Evolutionary conservation across 1,139 yeast species (phyloP).

Genomic region (Debaryomyces robertsiae): DNA sequence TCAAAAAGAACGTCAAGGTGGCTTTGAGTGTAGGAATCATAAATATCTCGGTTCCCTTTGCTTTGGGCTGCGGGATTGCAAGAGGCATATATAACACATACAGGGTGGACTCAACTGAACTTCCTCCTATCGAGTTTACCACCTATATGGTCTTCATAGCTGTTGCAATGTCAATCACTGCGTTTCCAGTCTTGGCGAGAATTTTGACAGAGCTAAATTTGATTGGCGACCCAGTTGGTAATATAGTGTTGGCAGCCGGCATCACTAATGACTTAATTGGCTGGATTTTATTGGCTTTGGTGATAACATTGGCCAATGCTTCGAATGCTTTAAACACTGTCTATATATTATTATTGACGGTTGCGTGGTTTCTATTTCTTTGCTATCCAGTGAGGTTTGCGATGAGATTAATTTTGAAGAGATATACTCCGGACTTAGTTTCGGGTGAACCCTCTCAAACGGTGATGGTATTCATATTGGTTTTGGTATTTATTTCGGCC

Average conservation of each 20-base stretch:
- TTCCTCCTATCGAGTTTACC: constrained; percentile 54
- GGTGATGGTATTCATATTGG: constrained; percentile 57
- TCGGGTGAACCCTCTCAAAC: constrained; percentile 65
- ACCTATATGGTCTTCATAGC: constrained; percentile 77
- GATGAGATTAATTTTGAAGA: constrained; percentile 44
- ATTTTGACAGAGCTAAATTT: constrained; percentile 72
- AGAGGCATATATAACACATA: constrained; percentile 65
- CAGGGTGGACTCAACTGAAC: constrained; percentile 29
- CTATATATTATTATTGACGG: constrained; percentile 63
- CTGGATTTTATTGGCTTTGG: constrained; percentile 76
- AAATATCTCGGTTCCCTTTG: constrained; percentile 77
- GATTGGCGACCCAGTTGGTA: constrained; percentile 72
- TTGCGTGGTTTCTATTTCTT: constrained; percentile 67
- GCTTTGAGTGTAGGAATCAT: constrained; percentile 69
- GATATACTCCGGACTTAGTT: constrained; percentile 50
- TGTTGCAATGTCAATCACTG: constrained; percentile 80
- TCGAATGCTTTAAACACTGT: constrained; percentile 68
- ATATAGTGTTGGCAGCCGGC: constrained; percentile 80
- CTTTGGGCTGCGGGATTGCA: constrained; percentile 71
- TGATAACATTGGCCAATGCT: constrained; percentile 74
- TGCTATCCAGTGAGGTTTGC: constrained; percentile 56
- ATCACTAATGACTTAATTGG: constrained; percentile 79
- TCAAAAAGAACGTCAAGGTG: constrained; percentile 57
- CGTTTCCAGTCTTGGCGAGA: constrained; percentile 81
- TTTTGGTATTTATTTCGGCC: constrained; percentile 63